phyloP scores from a whole-genome alignment of 495 filamentous ascomycete species.

The Filosporella fistucella region DNA sequence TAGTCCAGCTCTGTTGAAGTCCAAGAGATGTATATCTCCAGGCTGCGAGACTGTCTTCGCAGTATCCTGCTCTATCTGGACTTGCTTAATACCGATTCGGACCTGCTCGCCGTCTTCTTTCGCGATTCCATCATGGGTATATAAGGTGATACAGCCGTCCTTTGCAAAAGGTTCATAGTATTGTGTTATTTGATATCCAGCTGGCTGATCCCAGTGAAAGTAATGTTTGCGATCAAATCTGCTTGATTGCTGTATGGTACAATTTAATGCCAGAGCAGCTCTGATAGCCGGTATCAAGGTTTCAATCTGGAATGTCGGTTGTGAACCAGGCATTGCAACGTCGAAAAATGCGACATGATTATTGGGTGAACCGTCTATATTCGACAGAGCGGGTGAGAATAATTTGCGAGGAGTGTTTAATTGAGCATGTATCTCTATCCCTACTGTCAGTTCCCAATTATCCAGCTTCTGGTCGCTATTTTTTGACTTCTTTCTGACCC shows the following conservation, averaged over 20 bases:
- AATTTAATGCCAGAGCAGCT: conserved; percentile 80
- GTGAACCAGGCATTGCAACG: conserved; percentile 80
- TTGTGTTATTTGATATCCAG: conserved; percentile 96
- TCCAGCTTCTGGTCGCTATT: conserved; percentile 45
- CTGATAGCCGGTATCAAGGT: conserved; percentile 85
- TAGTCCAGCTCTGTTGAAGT: conserved; percentile 90
- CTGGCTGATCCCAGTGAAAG: conserved; percentile 96
- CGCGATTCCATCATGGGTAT: conserved; percentile 73
- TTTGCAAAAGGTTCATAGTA: conserved; percentile 86
- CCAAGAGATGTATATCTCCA: conserved; percentile 69
- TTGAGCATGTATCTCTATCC: conserved; percentile 96
- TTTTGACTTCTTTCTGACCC: conserved; percentile 31
- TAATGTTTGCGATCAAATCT: conserved; percentile 97
- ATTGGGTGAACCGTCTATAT: conserved; percentile 68
- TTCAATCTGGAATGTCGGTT: conserved; percentile 79
- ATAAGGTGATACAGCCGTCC: conserved; percentile 67
- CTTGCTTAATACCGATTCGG: conserved; percentile 77
- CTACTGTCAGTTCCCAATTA: conserved; percentile 87
- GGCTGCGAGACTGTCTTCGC: conserved; percentile 84
- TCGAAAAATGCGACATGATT: conserved; percentile 86
- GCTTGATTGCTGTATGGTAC: conserved; percentile 68
- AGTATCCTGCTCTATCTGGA: conserved; percentile 97
- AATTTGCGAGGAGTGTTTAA: conserved; percentile 82
- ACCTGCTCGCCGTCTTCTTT: conserved; percentile 61
- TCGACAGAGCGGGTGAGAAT: conserved; percentile 74